Evolutionary conservation across 768 basidiomycete species (phyloP), one percentile per base, ranked within the genome.

Genomic region (Pleurotus sapidus): DNA sequence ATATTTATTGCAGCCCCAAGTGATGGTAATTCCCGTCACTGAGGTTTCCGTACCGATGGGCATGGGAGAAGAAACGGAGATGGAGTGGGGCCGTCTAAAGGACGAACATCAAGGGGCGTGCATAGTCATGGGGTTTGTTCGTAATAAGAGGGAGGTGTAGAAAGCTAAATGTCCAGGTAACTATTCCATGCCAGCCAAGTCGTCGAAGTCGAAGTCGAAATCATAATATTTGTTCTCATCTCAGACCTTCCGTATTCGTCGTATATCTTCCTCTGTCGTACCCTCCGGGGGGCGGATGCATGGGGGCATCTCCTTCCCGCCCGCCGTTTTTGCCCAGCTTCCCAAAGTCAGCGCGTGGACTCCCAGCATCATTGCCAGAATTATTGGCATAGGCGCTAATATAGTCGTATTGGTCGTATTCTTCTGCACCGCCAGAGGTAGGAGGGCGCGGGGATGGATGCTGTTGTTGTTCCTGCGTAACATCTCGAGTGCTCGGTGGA

Each of bases 381-480:
- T 60, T 59, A 48, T 72, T 67, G 63, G 67, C 70, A 68, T 89
- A 87, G 24, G 82, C 84, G 46, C 76, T 74, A 47, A 84, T 75
- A 59, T 87, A 84, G 65, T 86, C 85, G 61, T 80, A 84, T 12
- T 74, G 70, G 3, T 80, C 80, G 5, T 83, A 81, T 0, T 73
- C 76, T 0, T 72, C 76, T 20, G 70, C 42, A 23, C 53, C 60
- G 25, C 55, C 50, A 39, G 60, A 51, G 43, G 62, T 51, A 47
- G 20, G 53, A 53, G 43, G 59, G 60, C 27, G 54, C 57, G 49
- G 57, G 62, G 61, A 67, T 55, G 55, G 56, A 18, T 59, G 63
- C 1, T 64, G 63, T 27, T 59, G 57, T 40, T 62, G 60, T 17
- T 57, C 56, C 14, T 50, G 51, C 60, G 55, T 9, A 48, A 54